These are phyloP conservation scores for Diaporthe vexans DNA, from an alignment of 2,329 filamentous ascomycete species.

Conservation along the genomic window DNA sequence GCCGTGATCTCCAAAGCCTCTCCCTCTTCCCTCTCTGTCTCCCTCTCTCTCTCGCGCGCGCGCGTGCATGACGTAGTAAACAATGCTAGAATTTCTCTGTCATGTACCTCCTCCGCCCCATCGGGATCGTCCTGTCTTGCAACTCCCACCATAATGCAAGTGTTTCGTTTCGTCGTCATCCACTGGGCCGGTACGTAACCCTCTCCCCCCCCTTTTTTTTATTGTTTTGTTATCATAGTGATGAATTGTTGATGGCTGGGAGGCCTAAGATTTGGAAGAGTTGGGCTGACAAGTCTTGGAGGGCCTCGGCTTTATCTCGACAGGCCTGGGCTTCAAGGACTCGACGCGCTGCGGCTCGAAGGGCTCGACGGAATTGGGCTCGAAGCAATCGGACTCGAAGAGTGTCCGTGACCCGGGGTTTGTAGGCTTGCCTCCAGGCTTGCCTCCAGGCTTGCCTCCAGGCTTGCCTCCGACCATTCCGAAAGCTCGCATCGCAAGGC, in stretches of 20 bases:
- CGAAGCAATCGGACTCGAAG: too few relatives aligned
- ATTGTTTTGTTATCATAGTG: background rate
- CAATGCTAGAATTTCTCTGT: background rate
- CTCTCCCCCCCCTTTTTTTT: too few relatives aligned
- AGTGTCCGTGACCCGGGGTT: too few relatives aligned
- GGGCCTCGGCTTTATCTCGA: too few relatives aligned
- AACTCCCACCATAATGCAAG: background rate
- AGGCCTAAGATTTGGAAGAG: too few relatives aligned
- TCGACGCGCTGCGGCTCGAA: too few relatives aligned
- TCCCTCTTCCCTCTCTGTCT: background rate
- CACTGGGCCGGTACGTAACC: background rate
- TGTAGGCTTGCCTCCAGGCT: too few relatives aligned
- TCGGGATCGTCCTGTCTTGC: background rate
- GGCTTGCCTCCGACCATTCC: background rate
- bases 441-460: too few relatives aligned
- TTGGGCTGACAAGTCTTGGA: too few relatives aligned
- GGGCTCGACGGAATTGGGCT: too few relatives aligned
- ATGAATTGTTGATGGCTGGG: background rate
- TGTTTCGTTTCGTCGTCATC: constrained; percentile 27
- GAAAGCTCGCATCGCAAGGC: background rate
- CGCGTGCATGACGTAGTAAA: background rate
- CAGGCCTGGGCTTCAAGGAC: too few relatives aligned
- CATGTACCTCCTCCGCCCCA: background rate
- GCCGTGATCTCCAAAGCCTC: background rate
- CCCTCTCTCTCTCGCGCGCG: too few relatives aligned